Evolutionary conservation across 768 basidiomycete species (phyloP).

Genomic region (Tulasnella sp.): DNA sequence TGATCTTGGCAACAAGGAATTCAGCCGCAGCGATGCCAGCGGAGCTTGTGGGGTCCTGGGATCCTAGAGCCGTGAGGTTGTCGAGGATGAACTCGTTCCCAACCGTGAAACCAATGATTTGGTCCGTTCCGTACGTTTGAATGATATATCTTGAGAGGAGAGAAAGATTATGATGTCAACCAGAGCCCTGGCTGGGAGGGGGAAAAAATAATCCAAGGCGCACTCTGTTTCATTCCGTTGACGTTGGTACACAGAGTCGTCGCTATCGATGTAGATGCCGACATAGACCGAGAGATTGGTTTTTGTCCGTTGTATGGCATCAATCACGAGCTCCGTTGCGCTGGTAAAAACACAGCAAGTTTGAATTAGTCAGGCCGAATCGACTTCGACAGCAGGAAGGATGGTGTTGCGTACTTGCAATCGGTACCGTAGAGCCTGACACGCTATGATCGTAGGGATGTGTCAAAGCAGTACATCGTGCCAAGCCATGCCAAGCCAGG

Average conservation of each 20-base stretch:
- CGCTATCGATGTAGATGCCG: conserved; percentile 51
- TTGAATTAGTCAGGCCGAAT: not conserved
- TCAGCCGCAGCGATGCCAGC: conserved; percentile 48
- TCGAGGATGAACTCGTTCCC: conserved; percentile 58
- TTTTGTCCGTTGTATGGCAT: conserved; percentile 84
- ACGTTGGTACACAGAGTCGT: conserved; percentile 53
- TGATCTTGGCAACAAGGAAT: conserved; percentile 54
- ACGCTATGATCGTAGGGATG: conserved; percentile 29
- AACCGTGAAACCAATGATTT: conserved; percentile 75
- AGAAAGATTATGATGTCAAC: too few relatives aligned
- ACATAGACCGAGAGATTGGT: conserved; percentile 73
- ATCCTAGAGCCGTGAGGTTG: conserved; percentile 39
- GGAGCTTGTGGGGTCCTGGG: conserved; percentile 41
- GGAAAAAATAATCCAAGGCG: conserved; percentile 27
- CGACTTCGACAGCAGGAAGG: conserved; percentile 35
- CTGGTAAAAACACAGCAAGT: conserved; percentile 24
- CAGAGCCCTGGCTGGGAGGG: too few relatives aligned
- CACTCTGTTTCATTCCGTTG: conserved; percentile 57
- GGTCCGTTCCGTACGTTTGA: conserved; percentile 59
- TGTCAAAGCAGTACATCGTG: not conserved
- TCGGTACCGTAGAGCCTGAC: conserved; percentile 81
- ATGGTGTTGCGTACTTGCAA: conserved; percentile 66
- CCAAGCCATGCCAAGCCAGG: not conserved
- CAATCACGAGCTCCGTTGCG: conserved; percentile 40
- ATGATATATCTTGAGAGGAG: conserved; percentile 32